Base-by-base conservation (phyloP, 148 eudicot species). In the Chenopodium formosanum region DNA sequence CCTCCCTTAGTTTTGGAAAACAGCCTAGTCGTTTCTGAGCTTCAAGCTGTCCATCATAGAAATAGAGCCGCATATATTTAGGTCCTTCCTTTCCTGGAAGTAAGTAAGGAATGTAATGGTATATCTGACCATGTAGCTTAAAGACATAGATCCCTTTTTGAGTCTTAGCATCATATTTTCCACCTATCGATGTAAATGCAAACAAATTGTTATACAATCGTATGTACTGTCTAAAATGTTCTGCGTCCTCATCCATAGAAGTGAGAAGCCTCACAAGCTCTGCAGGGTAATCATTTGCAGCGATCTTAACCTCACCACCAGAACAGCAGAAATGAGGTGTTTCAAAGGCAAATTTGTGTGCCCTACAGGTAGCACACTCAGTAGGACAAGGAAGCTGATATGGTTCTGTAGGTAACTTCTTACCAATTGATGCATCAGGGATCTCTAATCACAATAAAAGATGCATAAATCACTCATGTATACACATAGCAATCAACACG, bases 61-160 rank as follows among this genome's bases (percentile, higher is more conserved):
- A 75, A 32, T 75, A 75, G 1, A 75, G n/a, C 11, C 56, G 40
- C 20, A 75, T 9, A 19, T 53, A 75, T 16, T 29, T 53, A 4
- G 78, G 78, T 0, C 17, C 29, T 4, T 14, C 44, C 7, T 75
- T 22, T 4, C 31, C 31, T 1, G 65, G 47, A 4, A 53, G 16
- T 3, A 75, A 19, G 56, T 75, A n/a, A 53, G 78, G 78, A 0
- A 75, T 12, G 8, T 11, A 11, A 14, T 75, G 78, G 7, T 75
- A 53, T 9, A 75, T 25, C 9, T 56, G 66, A 1, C 66, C 78
- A 56, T 75, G 66, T 29, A 75, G 10, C 32, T 75, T 53, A 32
- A 75, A 75, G 16, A 75, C 78, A 27, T 75, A 75, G 0, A 75
- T 75, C 0, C 78, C 78, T 32, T 53, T 75, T 0, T 75, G 47